These are phyloP conservation scores for Viola pubescens DNA, from an alignment of 441 rosid species.

Conservation along the genomic window DNA sequence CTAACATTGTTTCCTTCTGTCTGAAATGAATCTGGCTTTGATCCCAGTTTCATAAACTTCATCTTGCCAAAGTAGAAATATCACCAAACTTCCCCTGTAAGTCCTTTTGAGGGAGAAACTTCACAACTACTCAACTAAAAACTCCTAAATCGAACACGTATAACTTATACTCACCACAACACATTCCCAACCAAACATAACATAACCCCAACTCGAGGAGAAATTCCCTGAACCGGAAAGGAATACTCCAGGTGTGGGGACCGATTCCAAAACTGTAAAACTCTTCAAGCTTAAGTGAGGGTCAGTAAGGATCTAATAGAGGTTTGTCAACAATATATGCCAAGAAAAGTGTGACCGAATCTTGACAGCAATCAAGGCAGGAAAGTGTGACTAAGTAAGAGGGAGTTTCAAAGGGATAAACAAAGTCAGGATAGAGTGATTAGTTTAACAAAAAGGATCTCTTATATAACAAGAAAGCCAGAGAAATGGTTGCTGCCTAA, in stretches of 20 bases:
- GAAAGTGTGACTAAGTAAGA: conserved; percentile 33
- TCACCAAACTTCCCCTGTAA: conserved; percentile 8
- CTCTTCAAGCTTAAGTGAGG: conserved; percentile 37
- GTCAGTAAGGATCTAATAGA: conserved; percentile 32
- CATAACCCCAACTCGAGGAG: conserved; percentile 29
- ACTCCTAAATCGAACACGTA: conserved; percentile 22
- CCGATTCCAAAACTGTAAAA: conserved; percentile 38
- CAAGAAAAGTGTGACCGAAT: conserved; percentile 40
- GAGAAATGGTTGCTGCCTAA: conserved; percentile 55
- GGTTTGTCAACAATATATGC: conserved; percentile 26
- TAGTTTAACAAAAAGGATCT: conserved; percentile 30
- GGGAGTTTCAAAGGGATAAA: not conserved
- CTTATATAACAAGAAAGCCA: conserved; percentile 45
- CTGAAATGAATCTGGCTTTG: conserved; percentile 72
- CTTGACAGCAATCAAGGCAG: conserved; percentile 56
- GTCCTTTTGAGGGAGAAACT: conserved; percentile 19
- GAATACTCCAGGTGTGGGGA: conserved; percentile 49
- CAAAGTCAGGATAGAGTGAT: not conserved
- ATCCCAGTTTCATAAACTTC: conserved; percentile 97
- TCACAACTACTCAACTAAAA: conserved; percentile 17
- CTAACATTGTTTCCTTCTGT: conserved; percentile 47
- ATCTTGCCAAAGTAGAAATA: conserved; percentile 34
- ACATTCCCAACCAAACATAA: conserved; percentile 27
- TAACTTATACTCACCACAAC: conserved; percentile 17
- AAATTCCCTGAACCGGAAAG: conserved; percentile 35